These are phyloP conservation scores for Sporothrix variecibatus DNA, from an alignment of 2,329 filamentous ascomycete genomes.

Conservation along the genomic window DNA sequence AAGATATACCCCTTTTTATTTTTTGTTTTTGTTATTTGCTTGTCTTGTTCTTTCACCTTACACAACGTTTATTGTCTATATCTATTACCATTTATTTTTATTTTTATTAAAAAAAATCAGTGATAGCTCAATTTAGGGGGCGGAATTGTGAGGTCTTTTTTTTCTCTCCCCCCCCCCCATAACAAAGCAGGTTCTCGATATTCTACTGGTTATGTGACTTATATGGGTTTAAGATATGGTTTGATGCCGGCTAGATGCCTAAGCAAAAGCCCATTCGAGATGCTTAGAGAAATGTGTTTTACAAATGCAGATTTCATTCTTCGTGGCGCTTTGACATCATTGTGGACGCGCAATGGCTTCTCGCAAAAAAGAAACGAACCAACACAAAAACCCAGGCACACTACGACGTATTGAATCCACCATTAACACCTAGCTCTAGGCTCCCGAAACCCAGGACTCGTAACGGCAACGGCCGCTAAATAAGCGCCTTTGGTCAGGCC, in stretches of 20 bases:
- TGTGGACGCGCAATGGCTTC: neutral
- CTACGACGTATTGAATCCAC: neutral
- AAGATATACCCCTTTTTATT: slow-evolving; percentile 20
- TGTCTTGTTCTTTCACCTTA: neutral
- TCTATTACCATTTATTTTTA: neutral
- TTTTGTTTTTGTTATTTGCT: neutral
- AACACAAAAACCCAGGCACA: neutral
- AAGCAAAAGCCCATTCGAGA: neutral
- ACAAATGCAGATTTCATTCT: too few relatives aligned
- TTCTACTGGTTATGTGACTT: too few relatives aligned
- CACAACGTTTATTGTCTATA: neutral
- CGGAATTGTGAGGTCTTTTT: too few relatives aligned
- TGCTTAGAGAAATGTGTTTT: too few relatives aligned
- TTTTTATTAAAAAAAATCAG: too few relatives aligned
- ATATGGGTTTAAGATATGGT: too few relatives aligned
- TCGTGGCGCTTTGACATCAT: neutral
- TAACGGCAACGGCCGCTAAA: neutral
- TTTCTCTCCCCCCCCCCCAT: too few relatives aligned
- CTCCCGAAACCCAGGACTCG: neutral
- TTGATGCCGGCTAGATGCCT: neutral
- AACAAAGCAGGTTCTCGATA: too few relatives aligned
- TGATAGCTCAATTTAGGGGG: too few relatives aligned
- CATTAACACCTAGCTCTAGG: slow-evolving; percentile 4
- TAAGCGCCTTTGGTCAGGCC: neutral
- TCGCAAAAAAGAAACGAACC: neutral